Conservation (phyloP, 2,329 filamentous ascomycete genomes). For the Domatiomyces globalis region DNA sequence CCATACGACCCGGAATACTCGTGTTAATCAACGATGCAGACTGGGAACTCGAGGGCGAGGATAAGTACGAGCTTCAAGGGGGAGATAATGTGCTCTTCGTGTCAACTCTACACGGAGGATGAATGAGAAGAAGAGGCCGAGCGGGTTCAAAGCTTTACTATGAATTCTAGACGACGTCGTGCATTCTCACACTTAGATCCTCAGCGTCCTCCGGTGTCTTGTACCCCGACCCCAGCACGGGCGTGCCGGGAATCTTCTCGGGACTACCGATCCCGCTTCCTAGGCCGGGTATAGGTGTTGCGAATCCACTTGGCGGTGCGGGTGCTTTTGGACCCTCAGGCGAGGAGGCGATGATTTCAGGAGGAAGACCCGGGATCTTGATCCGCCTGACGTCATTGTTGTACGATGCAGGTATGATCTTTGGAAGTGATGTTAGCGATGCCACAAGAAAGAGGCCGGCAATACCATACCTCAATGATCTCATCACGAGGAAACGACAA, state of each 20-base stretch:
- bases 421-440: neutral
- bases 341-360: conserved; percentile 56
- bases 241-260: conserved; percentile 23
- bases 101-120: conserved; percentile 89
- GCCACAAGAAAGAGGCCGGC: neutral
- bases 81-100: conserved; percentile 90
- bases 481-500: conserved; percentile 90
- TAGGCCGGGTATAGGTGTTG: conserved; percentile 29
- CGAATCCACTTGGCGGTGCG: conserved; percentile 45
- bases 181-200: conserved; percentile 15
- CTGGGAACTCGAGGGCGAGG: conserved; percentile 95
- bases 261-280: conserved; percentile 27
- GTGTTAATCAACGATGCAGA: conserved; percentile 96
- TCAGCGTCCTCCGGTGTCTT: conserved; percentile 18
- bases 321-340: conserved; percentile 72
- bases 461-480: conserved; percentile 63
- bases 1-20: conserved; percentile 85
- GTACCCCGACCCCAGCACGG: conserved; percentile 28
- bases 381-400: conserved; percentile 92
- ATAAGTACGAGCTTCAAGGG: conserved; percentile 67
- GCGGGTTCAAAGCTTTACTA: neutral
- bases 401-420: conserved; percentile 92
- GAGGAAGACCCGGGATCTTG: conserved; percentile 57
- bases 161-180: conserved; percentile 14
- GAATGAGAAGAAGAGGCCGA: conserved; percentile 13